These are phyloP conservation scores for Diophrys sp. DNA, from an alignment of 73 alveolate species.

Conservation along the genomic window DNA sequence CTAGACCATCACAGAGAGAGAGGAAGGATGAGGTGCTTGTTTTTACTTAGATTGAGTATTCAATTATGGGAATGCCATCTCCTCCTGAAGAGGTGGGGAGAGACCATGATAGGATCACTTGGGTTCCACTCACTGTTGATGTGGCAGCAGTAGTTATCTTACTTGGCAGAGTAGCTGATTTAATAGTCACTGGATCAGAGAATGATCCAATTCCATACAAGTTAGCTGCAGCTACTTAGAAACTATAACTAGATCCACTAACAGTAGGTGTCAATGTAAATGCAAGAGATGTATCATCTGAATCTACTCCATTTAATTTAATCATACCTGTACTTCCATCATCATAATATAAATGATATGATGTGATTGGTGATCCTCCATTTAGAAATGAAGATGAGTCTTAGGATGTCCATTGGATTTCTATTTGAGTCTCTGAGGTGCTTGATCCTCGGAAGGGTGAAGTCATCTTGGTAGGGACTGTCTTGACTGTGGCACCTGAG, in stretches of 20 bases:
- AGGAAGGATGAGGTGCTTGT: neutral
- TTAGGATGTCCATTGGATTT: conserved; percentile 57
- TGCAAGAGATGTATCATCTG: neutral
- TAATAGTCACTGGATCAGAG: conserved; percentile 28
- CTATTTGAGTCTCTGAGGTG: conserved; percentile 21
- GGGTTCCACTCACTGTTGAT: neutral
- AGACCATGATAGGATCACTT: neutral
- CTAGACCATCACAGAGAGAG: conserved; percentile 34
- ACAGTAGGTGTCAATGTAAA: conserved; percentile 14
- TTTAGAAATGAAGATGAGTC: neutral
- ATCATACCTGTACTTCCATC: neutral
- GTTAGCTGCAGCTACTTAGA: conserved; percentile 41
- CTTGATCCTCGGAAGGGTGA: conserved; percentile 41
- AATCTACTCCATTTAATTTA: neutral
- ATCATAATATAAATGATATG: neutral
- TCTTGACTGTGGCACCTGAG: conserved; percentile 23
- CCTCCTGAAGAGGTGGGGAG: conserved; percentile 30
- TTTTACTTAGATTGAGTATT: neutral
- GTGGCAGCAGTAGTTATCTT: conserved; percentile 13
- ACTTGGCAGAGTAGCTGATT: conserved; percentile 51
- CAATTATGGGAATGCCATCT: neutral
- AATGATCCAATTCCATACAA: conserved; percentile 45
- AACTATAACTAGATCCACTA: conserved; percentile 26
- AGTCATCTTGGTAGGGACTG: conserved; percentile 26
- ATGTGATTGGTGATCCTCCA: conserved; percentile 8